Conservation (phyloP, 2,329 filamentous ascomycete genomes). For the Fusarium austroafricanum region DNA sequence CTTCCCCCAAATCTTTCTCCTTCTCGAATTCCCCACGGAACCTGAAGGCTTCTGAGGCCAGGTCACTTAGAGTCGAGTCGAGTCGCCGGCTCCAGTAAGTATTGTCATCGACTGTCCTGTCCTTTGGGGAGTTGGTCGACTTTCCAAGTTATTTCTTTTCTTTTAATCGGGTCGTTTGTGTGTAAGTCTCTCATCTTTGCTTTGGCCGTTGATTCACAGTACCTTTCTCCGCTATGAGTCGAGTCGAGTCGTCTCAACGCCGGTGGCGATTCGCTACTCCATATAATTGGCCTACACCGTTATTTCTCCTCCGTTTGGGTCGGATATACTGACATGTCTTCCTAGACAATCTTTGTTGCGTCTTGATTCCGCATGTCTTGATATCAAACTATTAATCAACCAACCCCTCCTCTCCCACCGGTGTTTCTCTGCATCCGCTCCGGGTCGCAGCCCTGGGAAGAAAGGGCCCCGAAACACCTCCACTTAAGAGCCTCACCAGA, state of each 20-base stretch:
- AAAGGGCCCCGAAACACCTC: slow-evolving; percentile 36
- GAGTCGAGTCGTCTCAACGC: slow-evolving; percentile 19
- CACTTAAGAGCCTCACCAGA: slow-evolving; percentile 39
- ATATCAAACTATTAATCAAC: slow-evolving; percentile 39
- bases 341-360: slow-evolving; percentile 38
- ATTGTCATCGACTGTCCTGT: slow-evolving; percentile 15
- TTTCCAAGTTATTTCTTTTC: slow-evolving; percentile 14
- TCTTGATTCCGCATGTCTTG: slow-evolving; percentile 48
- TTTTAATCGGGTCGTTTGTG: slow-evolving; percentile 36
- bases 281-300: slow-evolving; percentile 38
- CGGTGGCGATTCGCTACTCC: slow-evolving; percentile 50
- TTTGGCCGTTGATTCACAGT: not conserved
- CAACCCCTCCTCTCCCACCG: slow-evolving; percentile 33
- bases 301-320: slow-evolving; percentile 16
- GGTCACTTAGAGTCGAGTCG: slow-evolving; percentile 32
- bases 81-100: slow-evolving; percentile 24
- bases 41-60: slow-evolving; percentile 26
- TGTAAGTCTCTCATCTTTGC: slow-evolving; percentile 32
- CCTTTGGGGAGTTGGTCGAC: slow-evolving; percentile 18
- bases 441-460: slow-evolving; percentile 40
- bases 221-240: slow-evolving; percentile 30
- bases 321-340: slow-evolving; percentile 36
- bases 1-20: slow-evolving; percentile 38
- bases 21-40: slow-evolving; percentile 35
- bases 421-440: slow-evolving; percentile 32